Evolutionary conservation across 495 filamentous ascomycete species (phyloP).

Genomic region (Neurospora sp.): DNA sequence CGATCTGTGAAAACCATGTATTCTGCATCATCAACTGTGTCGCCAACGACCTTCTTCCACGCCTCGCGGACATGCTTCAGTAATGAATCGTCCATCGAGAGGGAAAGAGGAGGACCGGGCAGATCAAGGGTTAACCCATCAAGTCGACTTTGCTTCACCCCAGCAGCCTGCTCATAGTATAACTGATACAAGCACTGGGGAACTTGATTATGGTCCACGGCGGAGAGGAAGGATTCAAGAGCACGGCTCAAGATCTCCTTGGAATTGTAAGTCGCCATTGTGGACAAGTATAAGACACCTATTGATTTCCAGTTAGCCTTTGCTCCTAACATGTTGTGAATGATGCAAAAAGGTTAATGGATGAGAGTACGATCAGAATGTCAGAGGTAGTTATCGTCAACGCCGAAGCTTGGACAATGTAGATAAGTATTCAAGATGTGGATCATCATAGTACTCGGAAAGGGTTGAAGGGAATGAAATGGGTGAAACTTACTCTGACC

Average conservation of each 20-base stretch:
- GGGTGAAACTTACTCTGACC: constrained; percentile 66
- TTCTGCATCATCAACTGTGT: constrained; percentile 30
- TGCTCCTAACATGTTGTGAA: constrained; percentile 5
- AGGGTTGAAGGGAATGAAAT: constrained; percentile 8
- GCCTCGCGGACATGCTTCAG: constrained; percentile 50
- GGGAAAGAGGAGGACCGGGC: constrained; percentile 45
- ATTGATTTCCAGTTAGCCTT: constrained; percentile 34
- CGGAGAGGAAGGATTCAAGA: constrained; percentile 42
- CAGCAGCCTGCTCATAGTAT: constrained; percentile 45
- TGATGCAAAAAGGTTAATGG: constrained; percentile 13
- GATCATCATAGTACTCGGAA: constrained; percentile 58
- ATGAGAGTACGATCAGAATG: constrained; percentile 62
- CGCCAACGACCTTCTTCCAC: constrained; percentile 53
- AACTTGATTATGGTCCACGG: constrained; percentile 19
- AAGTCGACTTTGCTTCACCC: constrained; percentile 13
- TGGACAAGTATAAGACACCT: constrained; percentile 68
- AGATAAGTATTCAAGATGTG: constrained; percentile 91
- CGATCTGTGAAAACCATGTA: constrained; percentile 61
- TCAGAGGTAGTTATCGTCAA: constrained; percentile 85
- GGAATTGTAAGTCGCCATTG: constrained; percentile 26
- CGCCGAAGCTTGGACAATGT: constrained; percentile 84
- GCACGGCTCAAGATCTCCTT: constrained; percentile 42
- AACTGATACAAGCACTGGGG: constrained; percentile 49
- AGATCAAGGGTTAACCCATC: constrained; percentile 32
- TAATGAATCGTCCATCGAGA: constrained; percentile 59